A percentile compares a stretch with the other conserved stretches of the same genome.
These are phyloP conservation scores for Paraphysoderma sedebokerense DNA, from an alignment of 371 early-diverging fungal genomes.

Conservation along the genomic window DNA sequence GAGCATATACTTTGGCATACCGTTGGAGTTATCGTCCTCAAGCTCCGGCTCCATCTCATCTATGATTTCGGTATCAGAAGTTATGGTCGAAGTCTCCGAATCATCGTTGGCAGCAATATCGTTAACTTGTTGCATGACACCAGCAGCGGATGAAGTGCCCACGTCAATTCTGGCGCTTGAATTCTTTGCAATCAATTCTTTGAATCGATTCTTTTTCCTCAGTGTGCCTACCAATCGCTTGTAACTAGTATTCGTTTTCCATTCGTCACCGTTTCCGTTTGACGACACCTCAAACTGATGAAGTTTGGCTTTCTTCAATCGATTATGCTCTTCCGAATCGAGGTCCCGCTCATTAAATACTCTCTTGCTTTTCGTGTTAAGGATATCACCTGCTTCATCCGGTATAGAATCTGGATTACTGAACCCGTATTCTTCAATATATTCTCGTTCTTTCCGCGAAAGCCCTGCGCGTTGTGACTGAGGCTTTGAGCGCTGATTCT, in stretches of 20 bases:
- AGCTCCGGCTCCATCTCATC: too few relatives aligned
- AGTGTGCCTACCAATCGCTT: neutral
- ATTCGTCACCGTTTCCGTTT: neutral
- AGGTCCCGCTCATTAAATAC: neutral
- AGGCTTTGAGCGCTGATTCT: too few relatives aligned
- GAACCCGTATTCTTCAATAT: neutral
- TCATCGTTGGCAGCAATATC: too few relatives aligned
- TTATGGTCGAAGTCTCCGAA: too few relatives aligned
- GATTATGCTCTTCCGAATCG: neutral
- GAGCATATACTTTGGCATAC: too few relatives aligned
- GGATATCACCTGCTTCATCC: neutral
- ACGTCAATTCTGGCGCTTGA: too few relatives aligned
- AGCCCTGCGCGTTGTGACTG: too few relatives aligned
- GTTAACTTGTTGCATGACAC: too few relatives aligned
- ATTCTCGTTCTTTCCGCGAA: conserved; percentile 1
- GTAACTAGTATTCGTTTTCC: neutral
- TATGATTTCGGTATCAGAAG: too few relatives aligned
- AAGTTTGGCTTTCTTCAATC: neutral
- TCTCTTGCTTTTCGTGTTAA: neutral
- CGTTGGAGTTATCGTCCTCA: too few relatives aligned
- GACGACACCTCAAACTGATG: neutral
- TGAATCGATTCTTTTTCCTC: neutral
- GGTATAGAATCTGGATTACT: neutral
- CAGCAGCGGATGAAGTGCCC: too few relatives aligned
- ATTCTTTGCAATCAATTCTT: neutral